Conservation (phyloP, 306 rosid species). For the Cicer arietinum region DNA sequence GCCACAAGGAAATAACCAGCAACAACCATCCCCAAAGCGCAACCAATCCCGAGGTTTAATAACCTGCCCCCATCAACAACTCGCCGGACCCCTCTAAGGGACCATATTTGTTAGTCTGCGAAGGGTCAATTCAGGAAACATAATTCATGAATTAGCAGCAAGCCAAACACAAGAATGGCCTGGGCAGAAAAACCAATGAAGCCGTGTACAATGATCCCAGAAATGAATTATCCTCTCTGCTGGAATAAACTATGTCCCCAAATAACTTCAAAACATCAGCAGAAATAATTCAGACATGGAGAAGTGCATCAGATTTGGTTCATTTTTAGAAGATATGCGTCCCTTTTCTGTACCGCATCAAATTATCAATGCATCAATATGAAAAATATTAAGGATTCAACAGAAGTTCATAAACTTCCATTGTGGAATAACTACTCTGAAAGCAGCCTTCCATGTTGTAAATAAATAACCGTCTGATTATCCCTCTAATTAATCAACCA, state of each 20-base stretch:
- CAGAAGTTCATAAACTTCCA: slow-evolving; percentile 42
- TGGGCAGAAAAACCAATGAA: slow-evolving; percentile 40
- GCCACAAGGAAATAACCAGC: slow-evolving; percentile 43
- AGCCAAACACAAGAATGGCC: slow-evolving; percentile 36
- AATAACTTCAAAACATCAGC: slow-evolving; percentile 39
- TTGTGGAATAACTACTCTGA: slow-evolving; percentile 38
- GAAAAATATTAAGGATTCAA: slow-evolving; percentile 25
- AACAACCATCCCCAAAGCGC: slow-evolving; percentile 15
- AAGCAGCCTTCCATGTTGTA: slow-evolving; percentile 36
- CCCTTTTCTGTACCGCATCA: slow-evolving; percentile 39
- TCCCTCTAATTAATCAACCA: slow-evolving; percentile 40
- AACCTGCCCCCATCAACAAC: slow-evolving; percentile 25
- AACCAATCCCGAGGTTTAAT: slow-evolving; percentile 34
- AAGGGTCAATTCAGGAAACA: slow-evolving; percentile 38
- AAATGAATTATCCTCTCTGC: slow-evolving; percentile 26
- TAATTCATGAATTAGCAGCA: slow-evolving; percentile 32
- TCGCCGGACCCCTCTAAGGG: slow-evolving; percentile 20
- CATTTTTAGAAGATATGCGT: slow-evolving; percentile 32
- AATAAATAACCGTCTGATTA: slow-evolving; percentile 38
- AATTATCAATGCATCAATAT: slow-evolving; percentile 38
- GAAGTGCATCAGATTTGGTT: slow-evolving; percentile 27
- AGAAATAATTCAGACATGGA: slow-evolving; percentile 31
- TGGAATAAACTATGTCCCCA: slow-evolving; percentile 24
- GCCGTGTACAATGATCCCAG: slow-evolving; percentile 19
- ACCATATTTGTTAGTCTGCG: slow-evolving; percentile 36